Evolutionary conservation across 2,329 filamentous ascomycete genomes (phyloP).

Genomic region (Didymellaceae sp.): DNA sequence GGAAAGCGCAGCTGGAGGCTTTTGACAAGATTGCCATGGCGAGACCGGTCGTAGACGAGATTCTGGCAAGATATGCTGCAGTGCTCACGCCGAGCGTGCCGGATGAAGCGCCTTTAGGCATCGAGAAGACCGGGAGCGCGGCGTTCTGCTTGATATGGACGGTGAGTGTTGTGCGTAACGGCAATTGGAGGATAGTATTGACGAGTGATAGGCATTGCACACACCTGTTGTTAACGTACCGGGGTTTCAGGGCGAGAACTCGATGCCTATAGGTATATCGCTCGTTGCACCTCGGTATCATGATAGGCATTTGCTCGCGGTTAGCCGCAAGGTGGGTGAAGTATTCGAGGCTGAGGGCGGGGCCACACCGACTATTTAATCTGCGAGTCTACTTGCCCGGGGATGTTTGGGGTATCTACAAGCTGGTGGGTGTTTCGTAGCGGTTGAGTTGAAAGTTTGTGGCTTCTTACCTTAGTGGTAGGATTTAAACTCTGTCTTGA

Average conservation of each 20-base stretch:
- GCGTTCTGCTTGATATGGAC: slow-evolving; percentile 62
- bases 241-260: slow-evolving; percentile 64
- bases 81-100: slow-evolving; percentile 65
- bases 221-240: slow-evolving; percentile 69
- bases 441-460: too few relatives aligned
- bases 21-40: slow-evolving; percentile 63
- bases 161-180: background rate
- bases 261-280: slow-evolving; percentile 66
- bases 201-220: slow-evolving; percentile 53
- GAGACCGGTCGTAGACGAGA: slow-evolving; percentile 61
- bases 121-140: slow-evolving; percentile 61
- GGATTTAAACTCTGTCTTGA: too few relatives aligned
- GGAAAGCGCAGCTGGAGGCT: slow-evolving; percentile 59
- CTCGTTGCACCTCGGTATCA: slow-evolving; percentile 53
- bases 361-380: too few relatives aligned
- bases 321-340: slow-evolving; percentile 36
- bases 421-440: too few relatives aligned
- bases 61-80: slow-evolving; percentile 60
- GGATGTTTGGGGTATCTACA: too few relatives aligned
- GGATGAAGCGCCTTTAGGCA: slow-evolving; percentile 65
- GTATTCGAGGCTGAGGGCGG: slow-evolving; percentile 42
- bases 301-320: slow-evolving; percentile 38
- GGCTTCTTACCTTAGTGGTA: too few relatives aligned
- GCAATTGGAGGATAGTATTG: background rate
- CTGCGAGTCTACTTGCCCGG: too few relatives aligned